Percentiles rank a stretch among this genome's conserved stretches.
These are phyloP conservation scores for Verticillium longisporum DNA, from an alignment of 2,329 filamentous ascomycete species.

Conservation along the genomic window DNA sequence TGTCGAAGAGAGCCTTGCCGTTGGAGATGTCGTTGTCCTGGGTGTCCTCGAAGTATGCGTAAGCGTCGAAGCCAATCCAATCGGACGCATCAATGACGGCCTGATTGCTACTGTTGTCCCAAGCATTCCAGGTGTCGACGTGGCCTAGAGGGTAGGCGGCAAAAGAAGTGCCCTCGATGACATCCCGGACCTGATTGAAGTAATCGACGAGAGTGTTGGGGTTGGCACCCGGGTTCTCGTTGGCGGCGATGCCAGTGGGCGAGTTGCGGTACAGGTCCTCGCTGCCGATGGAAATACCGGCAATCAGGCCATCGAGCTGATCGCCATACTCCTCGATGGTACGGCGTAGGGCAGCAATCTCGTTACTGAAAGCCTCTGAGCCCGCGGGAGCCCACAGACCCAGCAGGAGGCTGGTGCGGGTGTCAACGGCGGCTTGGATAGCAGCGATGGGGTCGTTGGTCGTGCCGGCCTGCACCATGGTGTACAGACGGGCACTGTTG, in stretches of 20 bases:
- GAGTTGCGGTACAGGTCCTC: slow-evolving; percentile 83
- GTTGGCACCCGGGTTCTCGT: slow-evolving; percentile 54
- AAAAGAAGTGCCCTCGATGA: slow-evolving; percentile 56
- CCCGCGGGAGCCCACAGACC: slow-evolving; percentile 78
- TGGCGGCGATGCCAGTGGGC: slow-evolving; percentile 57
- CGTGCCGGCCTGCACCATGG: slow-evolving; percentile 65
- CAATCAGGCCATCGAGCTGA: slow-evolving; percentile 58
- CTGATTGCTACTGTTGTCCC: slow-evolving; percentile 65
- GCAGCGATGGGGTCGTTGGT: slow-evolving; percentile 59
- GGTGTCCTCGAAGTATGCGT: slow-evolving; percentile 75
- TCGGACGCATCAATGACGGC: slow-evolving; percentile 64
- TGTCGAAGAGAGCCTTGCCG: slow-evolving; percentile 60
- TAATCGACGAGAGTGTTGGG: slow-evolving; percentile 60
- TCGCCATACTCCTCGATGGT: slow-evolving; percentile 65
- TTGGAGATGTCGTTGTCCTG: slow-evolving; percentile 58
- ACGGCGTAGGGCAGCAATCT: slow-evolving; percentile 63
- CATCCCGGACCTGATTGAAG: slow-evolving; percentile 60
- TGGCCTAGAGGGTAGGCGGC: slow-evolving; percentile 62
- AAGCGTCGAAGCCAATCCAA: slow-evolving; percentile 79
- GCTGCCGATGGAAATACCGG: slow-evolving; percentile 77
- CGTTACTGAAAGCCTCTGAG: slow-evolving; percentile 57
- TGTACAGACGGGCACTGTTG: slow-evolving; percentile 67
- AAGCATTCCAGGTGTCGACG: slow-evolving; percentile 84
- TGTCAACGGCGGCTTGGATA: slow-evolving; percentile 76
- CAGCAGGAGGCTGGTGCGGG: slow-evolving; percentile 71